A percentile compares a stretch with the other conserved stretches of the same genome.
Evolutionary conservation across 306 rosid genomes (phyloP).

Genomic region (Elaeagnus macrophylla): DNA sequence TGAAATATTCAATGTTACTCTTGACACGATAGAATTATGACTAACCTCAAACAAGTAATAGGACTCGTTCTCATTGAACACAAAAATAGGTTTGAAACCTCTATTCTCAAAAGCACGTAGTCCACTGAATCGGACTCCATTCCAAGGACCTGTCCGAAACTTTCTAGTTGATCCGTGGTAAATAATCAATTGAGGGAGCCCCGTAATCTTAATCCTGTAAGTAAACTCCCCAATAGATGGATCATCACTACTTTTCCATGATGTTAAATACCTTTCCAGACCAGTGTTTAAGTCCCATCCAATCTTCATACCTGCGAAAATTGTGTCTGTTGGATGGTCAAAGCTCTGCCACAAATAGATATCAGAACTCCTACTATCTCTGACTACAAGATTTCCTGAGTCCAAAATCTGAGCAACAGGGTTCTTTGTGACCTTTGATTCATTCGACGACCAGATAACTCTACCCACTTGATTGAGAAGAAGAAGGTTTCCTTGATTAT

Average conservation of each 20-base stretch:
- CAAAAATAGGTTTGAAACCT: neutral
- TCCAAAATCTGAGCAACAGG: constrained; percentile 25
- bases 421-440: neutral
- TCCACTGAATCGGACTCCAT: neutral
- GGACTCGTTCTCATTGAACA: neutral
- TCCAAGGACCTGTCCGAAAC: constrained; percentile 4
- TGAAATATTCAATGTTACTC: too few species aligned
- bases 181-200: neutral
- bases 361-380: neutral
- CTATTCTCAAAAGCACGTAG: neutral
- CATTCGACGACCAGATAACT: neutral
- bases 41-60: neutral
- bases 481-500: neutral
- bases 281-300: constrained; percentile 10
- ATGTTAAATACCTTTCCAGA: neutral
- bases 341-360: constrained; percentile 30
- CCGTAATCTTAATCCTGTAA: neutral
- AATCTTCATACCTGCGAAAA: constrained; percentile 20
- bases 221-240: neutral
- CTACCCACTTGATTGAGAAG: neutral
- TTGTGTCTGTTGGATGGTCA: constrained; percentile 26
- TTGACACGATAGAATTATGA: too few species aligned
- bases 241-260: neutral
- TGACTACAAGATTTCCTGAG: constrained; percentile 28
- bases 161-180: neutral